Percentiles rank a stretch among this genome's conserved stretches.
These are phyloP conservation scores for Chaetomiaceae sp. DNA, from an alignment of 2,329 filamentous ascomycete species.

Conservation along the genomic window DNA sequence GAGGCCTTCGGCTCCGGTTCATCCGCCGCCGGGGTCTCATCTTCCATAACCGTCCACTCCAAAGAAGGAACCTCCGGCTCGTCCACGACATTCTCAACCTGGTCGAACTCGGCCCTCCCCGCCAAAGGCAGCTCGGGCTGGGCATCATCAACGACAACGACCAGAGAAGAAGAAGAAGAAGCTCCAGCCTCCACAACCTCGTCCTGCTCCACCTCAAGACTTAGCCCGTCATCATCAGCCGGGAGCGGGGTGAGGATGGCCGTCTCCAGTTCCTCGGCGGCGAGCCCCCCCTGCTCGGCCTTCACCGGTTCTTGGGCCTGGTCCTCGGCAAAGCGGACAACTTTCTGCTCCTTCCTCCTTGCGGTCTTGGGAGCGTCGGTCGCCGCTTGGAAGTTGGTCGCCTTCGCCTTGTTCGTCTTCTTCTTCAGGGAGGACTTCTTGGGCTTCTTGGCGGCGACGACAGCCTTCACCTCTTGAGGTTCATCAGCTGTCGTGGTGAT, in stretches of 20 bases:
- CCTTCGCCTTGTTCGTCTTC: too few species aligned
- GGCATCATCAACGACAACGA: neutral
- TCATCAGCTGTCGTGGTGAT: neutral
- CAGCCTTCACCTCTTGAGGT: neutral
- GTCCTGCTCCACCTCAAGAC: constrained; percentile 4
- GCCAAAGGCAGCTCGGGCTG: neutral
- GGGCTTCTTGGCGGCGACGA: neutral
- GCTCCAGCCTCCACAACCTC: neutral
- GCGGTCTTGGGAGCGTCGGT: neutral
- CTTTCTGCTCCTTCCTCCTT: neutral
- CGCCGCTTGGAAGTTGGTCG: too few species aligned
- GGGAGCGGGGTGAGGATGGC: neutral
- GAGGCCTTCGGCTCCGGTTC: neutral
- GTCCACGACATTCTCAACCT: neutral
- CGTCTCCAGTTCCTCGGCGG: neutral
- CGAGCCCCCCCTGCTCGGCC: too few species aligned
- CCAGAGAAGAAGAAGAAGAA: too few species aligned
- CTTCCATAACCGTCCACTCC: neutral
- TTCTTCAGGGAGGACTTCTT: neutral
- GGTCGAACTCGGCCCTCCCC: neutral
- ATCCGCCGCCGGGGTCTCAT: neutral
- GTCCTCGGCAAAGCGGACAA: neutral
- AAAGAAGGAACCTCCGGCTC: neutral
- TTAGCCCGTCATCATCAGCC: neutral
- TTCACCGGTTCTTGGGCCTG: neutral